These are phyloP conservation scores for Boletales sp. DNA, from an alignment of 768 basidiomycete genomes.

Conservation along the genomic window DNA sequence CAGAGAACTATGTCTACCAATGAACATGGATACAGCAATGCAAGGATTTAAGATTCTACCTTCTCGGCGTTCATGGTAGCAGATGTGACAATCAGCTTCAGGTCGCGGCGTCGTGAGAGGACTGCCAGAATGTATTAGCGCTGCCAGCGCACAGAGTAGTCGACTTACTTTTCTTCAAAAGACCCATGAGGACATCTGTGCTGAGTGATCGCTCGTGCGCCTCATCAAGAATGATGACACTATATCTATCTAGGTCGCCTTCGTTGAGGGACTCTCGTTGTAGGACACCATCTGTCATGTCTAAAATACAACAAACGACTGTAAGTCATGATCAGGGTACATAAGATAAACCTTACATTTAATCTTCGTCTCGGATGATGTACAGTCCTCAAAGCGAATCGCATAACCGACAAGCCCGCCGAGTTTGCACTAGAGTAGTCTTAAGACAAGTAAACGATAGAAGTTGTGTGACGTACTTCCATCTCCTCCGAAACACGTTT, in stretches of 20 bases:
- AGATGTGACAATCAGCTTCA: constrained; percentile 96
- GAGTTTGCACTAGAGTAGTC: constrained; percentile 65
- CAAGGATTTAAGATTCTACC: constrained; percentile 39
- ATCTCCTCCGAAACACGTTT: constrained; percentile 99
- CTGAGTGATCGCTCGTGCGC: constrained; percentile 97
- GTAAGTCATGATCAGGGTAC: not conserved
- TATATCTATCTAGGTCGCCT: constrained; percentile 96
- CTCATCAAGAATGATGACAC: constrained; percentile 97
- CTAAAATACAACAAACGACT: constrained; percentile 36
- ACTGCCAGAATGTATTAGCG: constrained; percentile 39
- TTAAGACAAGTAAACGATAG: constrained; percentile 2
- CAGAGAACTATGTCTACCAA: constrained; percentile 72
- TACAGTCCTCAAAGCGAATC: constrained; percentile 98
- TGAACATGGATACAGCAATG: not conserved
- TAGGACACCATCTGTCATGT: constrained; percentile 98
- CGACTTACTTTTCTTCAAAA: constrained; percentile 82
- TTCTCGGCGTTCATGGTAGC: constrained; percentile 99
- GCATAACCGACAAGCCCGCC: constrained; percentile 93
- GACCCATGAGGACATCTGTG: constrained; percentile 97
- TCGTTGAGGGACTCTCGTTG: constrained; percentile 98
- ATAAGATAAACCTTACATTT: constrained; percentile 66
- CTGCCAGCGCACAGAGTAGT: not conserved
- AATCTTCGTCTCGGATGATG: constrained; percentile 89
- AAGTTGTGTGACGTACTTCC: constrained; percentile 57
- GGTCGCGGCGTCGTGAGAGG: constrained; percentile 83